Percentiles rank a stretch among this genome's conserved stretches.
Conservation (phyloP, 805 yeast genomes). For the Millerago galiae region DNA sequence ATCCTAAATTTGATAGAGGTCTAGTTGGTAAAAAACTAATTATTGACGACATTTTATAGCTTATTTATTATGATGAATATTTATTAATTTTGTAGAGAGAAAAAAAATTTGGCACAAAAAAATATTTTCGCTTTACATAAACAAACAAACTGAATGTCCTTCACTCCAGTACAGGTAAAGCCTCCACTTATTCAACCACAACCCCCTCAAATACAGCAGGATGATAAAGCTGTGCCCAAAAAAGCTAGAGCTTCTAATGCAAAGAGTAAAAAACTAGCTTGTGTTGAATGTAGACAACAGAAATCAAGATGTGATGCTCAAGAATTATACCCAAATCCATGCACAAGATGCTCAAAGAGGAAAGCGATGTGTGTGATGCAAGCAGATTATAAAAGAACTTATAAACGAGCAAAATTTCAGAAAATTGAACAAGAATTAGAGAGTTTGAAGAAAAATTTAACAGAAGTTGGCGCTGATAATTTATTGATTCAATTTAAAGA, state of each 20-base stretch:
- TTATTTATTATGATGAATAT: background rate
- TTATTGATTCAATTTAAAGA: slow-evolving; percentile 17
- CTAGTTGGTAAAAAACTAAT: slow-evolving; percentile 33
- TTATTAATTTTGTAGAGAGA: background rate
- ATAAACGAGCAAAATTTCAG: slow-evolving; percentile 79
- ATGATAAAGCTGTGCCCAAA: background rate
- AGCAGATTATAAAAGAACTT: slow-evolving; percentile 81
- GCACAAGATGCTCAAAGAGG: slow-evolving; percentile 74
- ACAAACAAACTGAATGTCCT: too few relatives aligned
- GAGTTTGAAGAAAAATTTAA: slow-evolving; percentile 54
- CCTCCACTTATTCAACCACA: background rate
- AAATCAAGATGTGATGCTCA: slow-evolving; percentile 87
- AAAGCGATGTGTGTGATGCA: slow-evolving; percentile 66
- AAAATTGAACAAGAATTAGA: slow-evolving; percentile 74
- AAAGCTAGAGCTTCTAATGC: background rate
- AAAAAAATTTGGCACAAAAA: too few relatives aligned
- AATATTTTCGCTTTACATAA: too few relatives aligned
- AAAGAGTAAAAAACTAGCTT: slow-evolving; percentile 60
- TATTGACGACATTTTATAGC: slow-evolving; percentile 13
- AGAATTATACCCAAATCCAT: slow-evolving; percentile 68
- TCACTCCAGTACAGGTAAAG: too few relatives aligned
- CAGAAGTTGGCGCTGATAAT: slow-evolving; percentile 22
- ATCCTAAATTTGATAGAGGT: slow-evolving; percentile 34
- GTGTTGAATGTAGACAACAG: slow-evolving; percentile 95
- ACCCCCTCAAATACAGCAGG: background rate